Evolutionary conservation across 176 grass and related monocot genomes (phyloP).

Genomic region (Bromus sterilis): DNA sequence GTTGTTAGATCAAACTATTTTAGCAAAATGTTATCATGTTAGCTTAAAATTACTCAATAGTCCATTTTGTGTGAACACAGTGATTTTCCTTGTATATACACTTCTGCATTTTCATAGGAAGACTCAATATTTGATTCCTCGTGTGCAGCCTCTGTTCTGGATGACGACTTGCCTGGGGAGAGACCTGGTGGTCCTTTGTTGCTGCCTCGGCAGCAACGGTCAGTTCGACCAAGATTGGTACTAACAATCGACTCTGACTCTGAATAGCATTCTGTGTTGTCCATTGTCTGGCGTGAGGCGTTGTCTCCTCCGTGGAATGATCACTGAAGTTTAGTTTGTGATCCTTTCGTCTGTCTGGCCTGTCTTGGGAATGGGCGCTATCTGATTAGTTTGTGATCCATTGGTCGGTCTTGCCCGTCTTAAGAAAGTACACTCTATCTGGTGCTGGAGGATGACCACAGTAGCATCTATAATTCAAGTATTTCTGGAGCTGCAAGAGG

Average conservation of each 20-base stretch:
- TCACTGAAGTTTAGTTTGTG: neutral
- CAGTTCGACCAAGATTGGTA: conserved; percentile 40
- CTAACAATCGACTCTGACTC: conserved; percentile 55
- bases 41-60: neutral
- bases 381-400: neutral
- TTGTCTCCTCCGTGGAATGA: neutral
- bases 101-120: neutral
- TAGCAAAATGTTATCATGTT: neutral
- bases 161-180: neutral
- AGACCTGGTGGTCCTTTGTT: neutral
- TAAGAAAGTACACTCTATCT: neutral
- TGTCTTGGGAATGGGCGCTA: neutral
- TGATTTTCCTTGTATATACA: neutral
- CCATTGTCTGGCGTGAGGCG: neutral
- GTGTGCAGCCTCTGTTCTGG: conserved; percentile 35
- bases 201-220: neutral
- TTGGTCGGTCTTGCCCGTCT: neutral
- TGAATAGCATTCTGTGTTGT: conserved; percentile 32
- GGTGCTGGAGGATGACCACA: neutral
- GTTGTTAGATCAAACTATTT: neutral
- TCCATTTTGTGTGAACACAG: neutral
- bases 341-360: neutral
- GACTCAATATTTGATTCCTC: conserved; percentile 1
- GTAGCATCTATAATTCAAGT: neutral
- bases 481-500: neutral